A percentile compares a stretch with the other conserved stretches of the same genome.
These are phyloP conservation scores for Linnemannia schmuckeri DNA, from an alignment of 192 early-diverging fungal genomes.

Conservation along the genomic window DNA sequence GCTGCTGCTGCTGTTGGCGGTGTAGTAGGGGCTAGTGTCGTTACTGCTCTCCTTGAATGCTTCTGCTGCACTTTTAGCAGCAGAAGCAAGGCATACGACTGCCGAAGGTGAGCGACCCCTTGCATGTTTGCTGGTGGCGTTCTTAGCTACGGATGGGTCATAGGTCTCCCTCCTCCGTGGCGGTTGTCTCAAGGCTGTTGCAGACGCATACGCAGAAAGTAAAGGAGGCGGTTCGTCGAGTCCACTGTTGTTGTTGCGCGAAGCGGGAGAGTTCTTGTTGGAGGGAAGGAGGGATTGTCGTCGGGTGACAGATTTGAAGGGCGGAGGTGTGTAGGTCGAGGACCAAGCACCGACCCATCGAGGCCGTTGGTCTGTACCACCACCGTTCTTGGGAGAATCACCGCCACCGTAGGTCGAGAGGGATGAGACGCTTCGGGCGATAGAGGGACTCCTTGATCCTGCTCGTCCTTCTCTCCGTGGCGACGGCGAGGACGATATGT, in stretches of 20 bases:
- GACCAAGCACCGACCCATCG: constrained; percentile 39
- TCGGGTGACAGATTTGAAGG: neutral
- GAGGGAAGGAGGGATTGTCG: neutral
- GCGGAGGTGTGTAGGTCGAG: constrained; percentile 2
- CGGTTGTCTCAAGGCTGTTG: neutral
- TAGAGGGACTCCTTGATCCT: neutral
- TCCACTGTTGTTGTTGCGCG: neutral
- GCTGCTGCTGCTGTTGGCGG: neutral
- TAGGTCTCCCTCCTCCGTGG: neutral
- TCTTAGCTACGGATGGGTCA: neutral
- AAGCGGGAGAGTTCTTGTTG: neutral
- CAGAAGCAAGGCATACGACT: neutral
- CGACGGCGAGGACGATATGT: neutral
- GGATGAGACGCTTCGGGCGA: neutral
- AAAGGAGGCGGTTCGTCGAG: neutral
- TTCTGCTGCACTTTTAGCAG: neutral
- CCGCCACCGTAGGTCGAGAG: neutral
- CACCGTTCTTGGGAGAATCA: constrained; percentile 10
- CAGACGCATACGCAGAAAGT: neutral
- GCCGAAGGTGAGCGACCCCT: constrained; percentile 9
- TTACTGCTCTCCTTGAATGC: neutral
- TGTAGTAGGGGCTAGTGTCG: neutral
- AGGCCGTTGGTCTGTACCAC: constrained; percentile 15
- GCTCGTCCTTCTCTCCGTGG: neutral
- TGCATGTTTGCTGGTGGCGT: neutral